A percentile compares a stretch with the other conserved stretches of the same genome.
Conservation (phyloP, 1,284 basidiomycete genomes). For the Apiotrichum akiyoshidainum region DNA sequence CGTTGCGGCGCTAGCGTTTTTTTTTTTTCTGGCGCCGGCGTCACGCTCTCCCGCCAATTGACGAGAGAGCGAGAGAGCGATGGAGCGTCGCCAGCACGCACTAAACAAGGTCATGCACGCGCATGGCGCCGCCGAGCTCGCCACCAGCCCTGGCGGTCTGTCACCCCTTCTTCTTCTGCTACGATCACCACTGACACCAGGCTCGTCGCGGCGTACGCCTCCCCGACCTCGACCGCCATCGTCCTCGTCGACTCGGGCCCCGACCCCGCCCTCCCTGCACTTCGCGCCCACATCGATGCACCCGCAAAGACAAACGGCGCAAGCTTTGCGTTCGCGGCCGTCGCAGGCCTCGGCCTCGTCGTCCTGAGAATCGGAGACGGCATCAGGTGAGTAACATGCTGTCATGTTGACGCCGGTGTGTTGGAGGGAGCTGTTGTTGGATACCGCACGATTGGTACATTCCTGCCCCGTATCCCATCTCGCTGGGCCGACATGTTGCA, state of each 20-base stretch:
- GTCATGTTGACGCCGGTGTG: too few species aligned
- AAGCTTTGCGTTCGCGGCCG: constrained; percentile 14
- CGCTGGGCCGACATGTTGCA: too few species aligned
- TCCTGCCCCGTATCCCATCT: too few species aligned
- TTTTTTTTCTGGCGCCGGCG: too few species aligned
- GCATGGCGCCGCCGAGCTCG: too few species aligned
- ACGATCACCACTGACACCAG: constrained; percentile 16
- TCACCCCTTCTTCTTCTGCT: neutral
- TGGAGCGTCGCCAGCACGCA: too few species aligned
- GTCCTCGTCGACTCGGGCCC: constrained; percentile 25
- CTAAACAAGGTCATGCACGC: too few species aligned
- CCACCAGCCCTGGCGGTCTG: too few species aligned
- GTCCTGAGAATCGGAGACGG: constrained; percentile 19
- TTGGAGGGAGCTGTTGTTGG: neutral
- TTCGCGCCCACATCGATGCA: constrained; percentile 9
- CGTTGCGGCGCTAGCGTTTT: too few species aligned
- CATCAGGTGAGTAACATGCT: constrained; percentile 32
- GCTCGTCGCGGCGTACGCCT: constrained; percentile 33
- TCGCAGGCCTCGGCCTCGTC: constrained; percentile 16
- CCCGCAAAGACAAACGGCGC: constrained; percentile 3
- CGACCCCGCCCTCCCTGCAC: constrained; percentile 23
- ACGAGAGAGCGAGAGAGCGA: too few species aligned
- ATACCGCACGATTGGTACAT: too few species aligned
- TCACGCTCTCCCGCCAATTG: too few species aligned
- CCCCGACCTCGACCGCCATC: constrained; percentile 15